phyloP scores from a whole-genome alignment of 106 monocot genomes.

The Dioscorea dumetorum region DNA sequence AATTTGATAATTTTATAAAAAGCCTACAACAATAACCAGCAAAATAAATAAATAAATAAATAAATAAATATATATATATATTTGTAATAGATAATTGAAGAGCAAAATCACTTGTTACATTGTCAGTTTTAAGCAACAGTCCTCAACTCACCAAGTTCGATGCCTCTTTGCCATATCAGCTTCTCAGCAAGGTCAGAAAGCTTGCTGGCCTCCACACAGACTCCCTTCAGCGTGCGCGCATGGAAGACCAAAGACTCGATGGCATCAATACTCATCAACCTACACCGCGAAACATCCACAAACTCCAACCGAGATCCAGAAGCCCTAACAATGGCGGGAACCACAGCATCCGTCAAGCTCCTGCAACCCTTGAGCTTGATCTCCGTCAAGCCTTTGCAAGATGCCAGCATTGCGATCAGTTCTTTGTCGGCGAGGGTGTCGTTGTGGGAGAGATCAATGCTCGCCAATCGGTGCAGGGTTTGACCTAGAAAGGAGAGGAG shows the following conservation, averaged over 20 bases:
- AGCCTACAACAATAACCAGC: no score
- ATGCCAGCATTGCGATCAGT: constrained; percentile 45
- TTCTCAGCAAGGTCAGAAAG: constrained; percentile 23
- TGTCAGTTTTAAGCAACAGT: no score
- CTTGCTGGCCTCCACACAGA: constrained; percentile 43
- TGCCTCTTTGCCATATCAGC: constrained; percentile 23
- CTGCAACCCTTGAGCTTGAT: constrained; percentile 57
- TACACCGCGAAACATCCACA: constrained; percentile 36
- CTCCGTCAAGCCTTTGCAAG: constrained; percentile 40
- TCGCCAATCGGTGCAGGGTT: constrained; percentile 24
- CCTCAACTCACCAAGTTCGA: constrained; percentile 14
- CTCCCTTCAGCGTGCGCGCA: constrained; percentile 9
- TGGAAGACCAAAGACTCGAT: constrained; percentile 31
- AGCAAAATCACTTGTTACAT: no score
- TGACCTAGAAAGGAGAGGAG: constrained; percentile 57
- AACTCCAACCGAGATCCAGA: constrained; percentile 26
- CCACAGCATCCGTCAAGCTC: constrained; percentile 28
- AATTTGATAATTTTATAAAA: no score
- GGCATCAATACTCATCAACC: constrained; percentile 17
- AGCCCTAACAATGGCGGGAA: constrained; percentile 28
- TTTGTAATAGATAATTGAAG: no score
- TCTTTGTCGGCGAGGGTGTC: constrained; percentile 57
- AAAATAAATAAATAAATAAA: no score
- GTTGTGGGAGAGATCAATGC: constrained; percentile 55
- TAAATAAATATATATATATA: no score